Percentiles rank a stretch among this genome's conserved stretches.
phyloP scores from a whole-genome alignment of 2,329 filamentous ascomycete genomes.

The Aspergillus viridinutans region DNA sequence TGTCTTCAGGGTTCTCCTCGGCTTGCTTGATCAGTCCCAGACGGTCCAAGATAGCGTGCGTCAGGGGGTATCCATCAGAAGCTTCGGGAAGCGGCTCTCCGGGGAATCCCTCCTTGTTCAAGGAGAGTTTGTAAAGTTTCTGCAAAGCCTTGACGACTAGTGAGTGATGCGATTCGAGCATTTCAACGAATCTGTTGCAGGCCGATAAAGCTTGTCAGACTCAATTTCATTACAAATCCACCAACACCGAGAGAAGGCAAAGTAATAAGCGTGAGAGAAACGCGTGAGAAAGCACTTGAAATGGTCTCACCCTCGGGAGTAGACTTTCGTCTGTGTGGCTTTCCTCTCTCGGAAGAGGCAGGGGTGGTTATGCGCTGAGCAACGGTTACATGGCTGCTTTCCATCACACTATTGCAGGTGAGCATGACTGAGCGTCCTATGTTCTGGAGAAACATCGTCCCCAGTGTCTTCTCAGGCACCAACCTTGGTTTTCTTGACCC shows the following conservation, averaged over 20 bases:
- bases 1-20: constrained; percentile 35
- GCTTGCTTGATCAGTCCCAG: constrained; percentile 42
- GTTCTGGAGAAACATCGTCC: background rate
- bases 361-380: constrained; percentile 41
- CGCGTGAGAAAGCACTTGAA: background rate
- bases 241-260: background rate
- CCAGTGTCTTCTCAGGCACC: constrained; percentile 2
- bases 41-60: constrained; percentile 41
- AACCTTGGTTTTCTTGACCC: constrained; percentile 45
- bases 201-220: constrained; percentile 2
- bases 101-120: constrained; percentile 41
- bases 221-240: background rate
- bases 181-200: constrained; percentile 38
- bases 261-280: background rate
- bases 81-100: constrained; percentile 38
- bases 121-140: constrained; percentile 39
- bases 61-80: constrained; percentile 38
- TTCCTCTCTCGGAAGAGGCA: constrained; percentile 44
- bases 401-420: constrained; percentile 38
- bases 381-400: constrained; percentile 43
- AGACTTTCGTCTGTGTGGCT: constrained; percentile 42
- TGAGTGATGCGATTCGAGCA: constrained; percentile 43
- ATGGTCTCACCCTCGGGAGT: constrained; percentile 38
- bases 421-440: constrained; percentile 5
- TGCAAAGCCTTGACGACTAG: constrained; percentile 41